Base-by-base conservation (phyloP, 2,329 filamentous ascomycete genomes). In the Stemphylium lycopersici region DNA sequence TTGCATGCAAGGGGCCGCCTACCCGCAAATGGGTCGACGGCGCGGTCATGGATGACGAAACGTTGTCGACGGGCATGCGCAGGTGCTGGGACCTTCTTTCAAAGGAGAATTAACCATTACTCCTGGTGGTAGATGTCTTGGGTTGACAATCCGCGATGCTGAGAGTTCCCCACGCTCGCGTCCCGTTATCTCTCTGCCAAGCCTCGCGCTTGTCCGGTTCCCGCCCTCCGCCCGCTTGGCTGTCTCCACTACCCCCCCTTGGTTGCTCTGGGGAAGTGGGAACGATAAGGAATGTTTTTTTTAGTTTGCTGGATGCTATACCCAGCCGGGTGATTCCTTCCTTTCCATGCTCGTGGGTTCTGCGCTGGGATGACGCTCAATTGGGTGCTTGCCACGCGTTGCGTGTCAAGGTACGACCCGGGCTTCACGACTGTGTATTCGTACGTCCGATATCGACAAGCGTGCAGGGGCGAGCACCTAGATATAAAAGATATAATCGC, bases 1-100 rank as follows among this genome's bases (percentile, higher is more conserved):
- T 57, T n/a, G 22, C 26, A 36, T 58, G 58, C 49, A 46, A 45
- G 20, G 64, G 59, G 29, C 48, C 55, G 38, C 60, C 63, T n/a
- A 51, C 55, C 12, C 60, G 67, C 22, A 74, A 68, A 61, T 76
- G 71, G 72, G 67, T 73, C 6, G 56, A 58, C 33, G 62, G 59
- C 55, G 61, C 61, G 24, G 40, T 59, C 13, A 69, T 76, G 66
- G 66, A 67, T n/a, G 31, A 56, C 4, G 67, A 71, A 49, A 75
- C 71, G 24, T 56, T 76, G 22, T 73, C 71, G 18, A 75, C 72
- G 2, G 73, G 73, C 18, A 76, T 76, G 72, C 68, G 68, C 26
- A 66, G 62, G 39, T 75, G 73, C 55, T 75, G 73, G 73, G 59
- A 62, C 3, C 58, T 72, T 1, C 39, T 68, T 39, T 55, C 50